Conservation (phyloP, 2,329 filamentous ascomycete species). For the Juglanconis oblonga region DNA sequence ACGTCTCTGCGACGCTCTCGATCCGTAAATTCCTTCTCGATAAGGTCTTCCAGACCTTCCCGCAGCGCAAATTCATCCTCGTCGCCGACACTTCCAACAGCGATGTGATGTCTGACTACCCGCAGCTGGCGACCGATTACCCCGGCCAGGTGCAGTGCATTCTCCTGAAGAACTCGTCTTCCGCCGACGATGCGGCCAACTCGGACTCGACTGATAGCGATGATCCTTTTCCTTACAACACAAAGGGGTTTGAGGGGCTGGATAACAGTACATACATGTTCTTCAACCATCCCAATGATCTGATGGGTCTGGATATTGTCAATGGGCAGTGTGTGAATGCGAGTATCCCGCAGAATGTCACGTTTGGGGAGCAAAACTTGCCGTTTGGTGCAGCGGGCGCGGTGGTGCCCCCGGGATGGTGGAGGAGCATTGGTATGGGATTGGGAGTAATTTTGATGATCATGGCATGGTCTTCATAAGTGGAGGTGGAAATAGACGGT, state of each 20-base stretch:
- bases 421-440: slow-evolving; percentile 15
- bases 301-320: slow-evolving; percentile 62
- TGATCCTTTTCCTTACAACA: slow-evolving; percentile 74
- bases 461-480: slow-evolving; percentile 1
- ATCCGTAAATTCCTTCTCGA: slow-evolving; percentile 69
- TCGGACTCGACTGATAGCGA: slow-evolving; percentile 64
- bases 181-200: background rate
- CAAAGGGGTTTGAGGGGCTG: slow-evolving; percentile 64
- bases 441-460: slow-evolving; percentile 9
- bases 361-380: slow-evolving; percentile 63
- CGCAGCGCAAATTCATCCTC: slow-evolving; percentile 70
- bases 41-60: slow-evolving; percentile 73
- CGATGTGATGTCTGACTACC: slow-evolving; percentile 69
- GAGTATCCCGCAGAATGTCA: slow-evolving; percentile 66
- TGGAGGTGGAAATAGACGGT: background rate
- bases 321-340: slow-evolving; percentile 67
- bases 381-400: slow-evolving; percentile 40
- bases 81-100: slow-evolving; percentile 74
- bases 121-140: slow-evolving; percentile 60
- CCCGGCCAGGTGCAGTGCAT: slow-evolving; percentile 75
- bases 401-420: slow-evolving; percentile 21
- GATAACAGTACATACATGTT: slow-evolving; percentile 74
- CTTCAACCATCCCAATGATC: slow-evolving; percentile 69
- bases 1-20: slow-evolving; percentile 66
- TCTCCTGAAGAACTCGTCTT: slow-evolving; percentile 60